Percentiles rank a stretch among this genome's conserved stretches.
Conservation (phyloP, 1,284 basidiomycete genomes). For the Apiotrichum domesticum region DNA sequence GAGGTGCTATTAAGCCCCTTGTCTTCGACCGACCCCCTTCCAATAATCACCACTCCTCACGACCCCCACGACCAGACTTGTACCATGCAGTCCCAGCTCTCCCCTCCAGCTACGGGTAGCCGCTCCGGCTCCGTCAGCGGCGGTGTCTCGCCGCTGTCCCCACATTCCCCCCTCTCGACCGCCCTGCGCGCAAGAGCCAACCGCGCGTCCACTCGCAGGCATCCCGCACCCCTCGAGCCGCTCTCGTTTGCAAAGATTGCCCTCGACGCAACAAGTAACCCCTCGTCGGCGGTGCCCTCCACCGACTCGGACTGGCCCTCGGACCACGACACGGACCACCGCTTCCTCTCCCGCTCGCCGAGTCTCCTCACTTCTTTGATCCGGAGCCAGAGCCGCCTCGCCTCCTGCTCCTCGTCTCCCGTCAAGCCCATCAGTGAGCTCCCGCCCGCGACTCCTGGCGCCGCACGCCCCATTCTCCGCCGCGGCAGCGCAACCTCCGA, state of each 20-base stretch:
- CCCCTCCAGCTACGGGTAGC: no score
- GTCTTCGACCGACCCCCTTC: neutral
- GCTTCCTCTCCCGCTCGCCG: slow-evolving; percentile 12
- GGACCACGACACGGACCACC: neutral
- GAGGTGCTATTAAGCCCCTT: no score
- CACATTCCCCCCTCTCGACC: neutral
- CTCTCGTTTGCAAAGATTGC: slow-evolving; percentile 17
- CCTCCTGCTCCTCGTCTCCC: neutral
- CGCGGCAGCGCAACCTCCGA: slow-evolving; percentile 5
- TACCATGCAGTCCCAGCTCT: no score
- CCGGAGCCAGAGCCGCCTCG: slow-evolving; percentile 9
- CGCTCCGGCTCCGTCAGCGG: no score
- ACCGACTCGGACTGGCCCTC: slow-evolving; percentile 14
- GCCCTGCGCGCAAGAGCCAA: neutral
- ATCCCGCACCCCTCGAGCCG: slow-evolving; percentile 7
- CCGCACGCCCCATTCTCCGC: slow-evolving; percentile 12
- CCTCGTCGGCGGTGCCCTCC: slow-evolving; percentile 1
- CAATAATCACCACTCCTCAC: neutral
- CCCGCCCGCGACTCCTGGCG: neutral
- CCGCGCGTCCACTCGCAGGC: neutral
- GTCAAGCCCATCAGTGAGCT: neutral
- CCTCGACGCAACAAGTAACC: slow-evolving; percentile 1
- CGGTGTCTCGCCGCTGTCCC: no score
- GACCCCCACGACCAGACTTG: no score
- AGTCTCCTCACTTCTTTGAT: slow-evolving; percentile 20